Evolutionary conservation across 2,329 filamentous ascomycete genomes (phyloP).

Genomic region (Stachybotrys elegans): DNA sequence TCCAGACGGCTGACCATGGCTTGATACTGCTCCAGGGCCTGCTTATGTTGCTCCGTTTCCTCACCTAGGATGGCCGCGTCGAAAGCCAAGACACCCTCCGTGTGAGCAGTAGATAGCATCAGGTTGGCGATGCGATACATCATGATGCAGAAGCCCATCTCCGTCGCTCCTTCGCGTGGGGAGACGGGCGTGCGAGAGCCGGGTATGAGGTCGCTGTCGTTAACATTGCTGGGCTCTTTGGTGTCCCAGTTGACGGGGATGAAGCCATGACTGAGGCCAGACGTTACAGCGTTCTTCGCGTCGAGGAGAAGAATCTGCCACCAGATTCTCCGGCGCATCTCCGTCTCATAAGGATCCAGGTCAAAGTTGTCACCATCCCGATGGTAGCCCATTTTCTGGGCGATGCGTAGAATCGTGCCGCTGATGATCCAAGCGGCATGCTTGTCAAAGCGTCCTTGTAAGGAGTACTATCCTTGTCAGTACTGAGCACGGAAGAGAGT

Average conservation of each 20-base stretch:
- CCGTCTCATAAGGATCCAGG: slow-evolving; percentile 57
- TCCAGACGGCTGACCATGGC: slow-evolving; percentile 37
- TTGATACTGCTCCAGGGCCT: slow-evolving; percentile 35
- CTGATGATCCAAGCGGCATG: slow-evolving; percentile 58
- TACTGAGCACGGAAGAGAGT: slow-evolving; percentile 4
- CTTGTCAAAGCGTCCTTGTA: slow-evolving; percentile 53
- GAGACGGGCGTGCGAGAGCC: slow-evolving; percentile 45
- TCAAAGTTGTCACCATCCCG: slow-evolving; percentile 53
- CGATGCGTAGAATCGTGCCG: slow-evolving; percentile 57
- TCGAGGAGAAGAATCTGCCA: slow-evolving; percentile 59
- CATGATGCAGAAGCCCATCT: slow-evolving; percentile 54
- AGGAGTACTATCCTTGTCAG: slow-evolving; percentile 38
- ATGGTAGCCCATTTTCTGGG: slow-evolving; percentile 63
- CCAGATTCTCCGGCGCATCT: slow-evolving; percentile 65
- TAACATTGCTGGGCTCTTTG: slow-evolving; percentile 50
- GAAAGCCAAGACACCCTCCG: slow-evolving; percentile 37
- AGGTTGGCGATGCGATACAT: slow-evolving; percentile 45
- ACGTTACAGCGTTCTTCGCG: slow-evolving; percentile 50
- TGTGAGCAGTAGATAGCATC: slow-evolving; percentile 37
- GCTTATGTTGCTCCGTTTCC: slow-evolving; percentile 25
- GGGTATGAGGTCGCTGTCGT: slow-evolving; percentile 54
- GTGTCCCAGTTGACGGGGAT: slow-evolving; percentile 52
- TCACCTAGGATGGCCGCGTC: slow-evolving; percentile 45
- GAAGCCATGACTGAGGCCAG: slow-evolving; percentile 49
- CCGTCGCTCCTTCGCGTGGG: slow-evolving; percentile 51